phyloP scores from a whole-genome alignment of 306 rosid genomes.

The Spatholobus suberectus region DNA sequence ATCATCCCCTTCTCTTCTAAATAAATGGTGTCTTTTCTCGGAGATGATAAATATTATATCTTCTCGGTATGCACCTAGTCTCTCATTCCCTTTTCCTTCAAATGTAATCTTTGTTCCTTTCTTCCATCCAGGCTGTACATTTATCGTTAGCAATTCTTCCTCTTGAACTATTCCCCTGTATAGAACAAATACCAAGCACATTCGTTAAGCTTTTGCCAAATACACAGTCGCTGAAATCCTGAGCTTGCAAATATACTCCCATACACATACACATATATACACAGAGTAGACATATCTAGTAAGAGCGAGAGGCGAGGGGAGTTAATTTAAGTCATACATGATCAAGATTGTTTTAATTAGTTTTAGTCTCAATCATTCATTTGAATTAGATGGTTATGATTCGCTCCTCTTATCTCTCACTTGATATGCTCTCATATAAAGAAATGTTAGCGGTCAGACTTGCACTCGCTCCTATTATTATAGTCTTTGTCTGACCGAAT shows the following conservation, averaged over 20 bases:
- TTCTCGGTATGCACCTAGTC: slow-evolving; percentile 50
- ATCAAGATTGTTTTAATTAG: neutral
- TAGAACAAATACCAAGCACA: neutral
- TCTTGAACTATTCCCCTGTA: slow-evolving; percentile 61
- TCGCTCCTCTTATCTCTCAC: neutral
- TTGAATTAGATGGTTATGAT: neutral
- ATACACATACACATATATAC: neutral
- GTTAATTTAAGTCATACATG: neutral
- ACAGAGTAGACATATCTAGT: neutral
- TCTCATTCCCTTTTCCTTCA: slow-evolving; percentile 76
- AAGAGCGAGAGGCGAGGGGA: neutral
- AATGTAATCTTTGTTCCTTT: slow-evolving; percentile 86
- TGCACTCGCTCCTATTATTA: neutral
- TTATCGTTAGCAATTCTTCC: slow-evolving; percentile 66
- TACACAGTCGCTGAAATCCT: neutral
- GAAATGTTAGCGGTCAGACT: neutral
- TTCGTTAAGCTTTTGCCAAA: slow-evolving; percentile 26
- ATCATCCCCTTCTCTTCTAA: slow-evolving; percentile 80
- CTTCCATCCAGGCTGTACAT: slow-evolving; percentile 90
- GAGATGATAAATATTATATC: slow-evolving; percentile 61
- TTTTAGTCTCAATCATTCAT: neutral
- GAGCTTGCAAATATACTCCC: neutral
- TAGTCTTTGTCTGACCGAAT: neutral
- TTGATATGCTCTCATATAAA: neutral
- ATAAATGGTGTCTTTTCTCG: slow-evolving; percentile 66